Evolutionary conservation across 2,329 filamentous ascomycete species (phyloP), one percentile per base, ranked within the genome.

Genomic region (Pestalotiopsis sp.): DNA sequence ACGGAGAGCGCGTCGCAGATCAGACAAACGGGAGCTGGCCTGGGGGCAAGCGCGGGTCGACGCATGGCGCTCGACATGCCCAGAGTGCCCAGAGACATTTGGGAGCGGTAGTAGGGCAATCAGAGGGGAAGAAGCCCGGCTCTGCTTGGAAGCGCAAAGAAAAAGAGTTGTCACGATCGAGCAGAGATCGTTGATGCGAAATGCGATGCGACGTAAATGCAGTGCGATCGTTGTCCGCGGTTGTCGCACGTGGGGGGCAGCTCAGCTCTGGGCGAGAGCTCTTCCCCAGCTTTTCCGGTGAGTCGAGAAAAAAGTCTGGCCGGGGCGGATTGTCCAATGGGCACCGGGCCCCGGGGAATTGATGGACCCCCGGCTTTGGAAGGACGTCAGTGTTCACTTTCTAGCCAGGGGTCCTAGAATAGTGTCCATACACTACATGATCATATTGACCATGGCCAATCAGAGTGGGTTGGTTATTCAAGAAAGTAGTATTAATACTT

Each of bases 1-100:
- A 72, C 60, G 7, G 72, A 71, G 60, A 77, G 72, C 52, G 77
- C 74, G 66, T 78, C 76, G 73, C 80, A 80, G 25, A 77, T 74
- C 56, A 76, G 75, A 64, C 77, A 77, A 23, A 78, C 59, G 49
- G 38, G 23, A 58, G 31, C 31, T 38, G 58, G 59, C 41, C 27
- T 27, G 39, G 66, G n/a, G 20, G 39, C 36, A 27, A 58, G 31
- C 45, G 59, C 57, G n/a, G 66, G 52, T 27, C 60, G 66, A n/a
- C 56, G 66, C 66, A 68, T 59, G 66, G 49, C 66, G 66, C 38
- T 56, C 11, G 59, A 56, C 20, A 49, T 63, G 23, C 45, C 41
- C 58, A 62, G n/a, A 45, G 65, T 25, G 23, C 36, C 66, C 2
- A 57, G 57, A 12, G 66, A 63, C 66, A 67, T 62, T 59, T 31